Conservation (phyloP, 768 basidiomycete genomes). For the Mycena kentingensis region DNA sequence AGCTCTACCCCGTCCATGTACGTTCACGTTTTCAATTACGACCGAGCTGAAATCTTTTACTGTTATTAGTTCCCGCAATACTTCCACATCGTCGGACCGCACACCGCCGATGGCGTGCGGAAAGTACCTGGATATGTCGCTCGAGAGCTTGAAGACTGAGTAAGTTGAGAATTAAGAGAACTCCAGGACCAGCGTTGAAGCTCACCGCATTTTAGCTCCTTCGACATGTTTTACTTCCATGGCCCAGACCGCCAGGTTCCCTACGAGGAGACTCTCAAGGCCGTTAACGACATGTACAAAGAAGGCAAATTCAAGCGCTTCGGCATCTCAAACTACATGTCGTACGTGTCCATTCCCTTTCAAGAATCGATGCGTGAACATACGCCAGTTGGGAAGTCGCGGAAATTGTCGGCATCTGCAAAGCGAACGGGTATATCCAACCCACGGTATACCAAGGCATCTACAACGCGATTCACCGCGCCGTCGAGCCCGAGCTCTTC, state of each 20-base stretch:
- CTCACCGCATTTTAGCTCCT: constrained; percentile 34
- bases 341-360: constrained; percentile 34
- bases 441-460: constrained; percentile 58
- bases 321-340: constrained; percentile 61
- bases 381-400: constrained; percentile 61
- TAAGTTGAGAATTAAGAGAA: constrained; percentile 4
- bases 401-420: constrained; percentile 61
- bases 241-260: constrained; percentile 60
- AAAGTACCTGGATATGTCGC: constrained; percentile 36
- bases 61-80: neutral
- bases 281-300: constrained; percentile 54
- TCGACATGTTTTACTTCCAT: constrained; percentile 59
- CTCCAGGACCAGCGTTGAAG: neutral
- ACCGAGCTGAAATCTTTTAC: neutral
- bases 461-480: constrained; percentile 43
- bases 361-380: neutral
- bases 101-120: constrained; percentile 11
- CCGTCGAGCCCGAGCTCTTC: constrained; percentile 47
- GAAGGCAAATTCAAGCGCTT: constrained; percentile 62
- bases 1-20: constrained; percentile 42
- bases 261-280: constrained; percentile 56
- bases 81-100: neutral
- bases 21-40: neutral
- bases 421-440: constrained; percentile 50
- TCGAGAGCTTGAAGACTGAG: constrained; percentile 46